Conservation (phyloP, 352 stramenopile genomes). For the Globisporangium recalcitrans region DNA sequence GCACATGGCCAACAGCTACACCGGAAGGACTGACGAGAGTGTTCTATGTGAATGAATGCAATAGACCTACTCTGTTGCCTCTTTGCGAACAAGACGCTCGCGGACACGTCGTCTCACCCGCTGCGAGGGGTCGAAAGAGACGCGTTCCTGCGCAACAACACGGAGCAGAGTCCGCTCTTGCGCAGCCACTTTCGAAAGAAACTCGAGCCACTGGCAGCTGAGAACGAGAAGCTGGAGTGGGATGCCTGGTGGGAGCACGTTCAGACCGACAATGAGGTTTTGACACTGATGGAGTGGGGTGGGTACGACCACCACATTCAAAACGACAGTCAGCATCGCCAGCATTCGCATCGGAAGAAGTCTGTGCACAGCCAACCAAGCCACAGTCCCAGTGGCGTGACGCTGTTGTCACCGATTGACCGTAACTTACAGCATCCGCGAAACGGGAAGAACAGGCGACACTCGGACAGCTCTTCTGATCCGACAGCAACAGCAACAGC, state of each 20-base stretch:
- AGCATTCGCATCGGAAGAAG: constrained; percentile 2
- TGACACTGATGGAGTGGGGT: constrained; percentile 31
- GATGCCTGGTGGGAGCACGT: constrained; percentile 33
- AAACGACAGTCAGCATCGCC: not conserved
- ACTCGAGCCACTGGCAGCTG: constrained; percentile 25
- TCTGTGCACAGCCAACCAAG: not conserved
- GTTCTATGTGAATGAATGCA: not conserved
- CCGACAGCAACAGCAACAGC: not conserved
- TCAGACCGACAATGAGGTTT: constrained; percentile 27
- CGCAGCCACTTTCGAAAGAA: constrained; percentile 41
- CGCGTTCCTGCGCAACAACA: constrained; percentile 7
- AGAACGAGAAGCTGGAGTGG: constrained; percentile 24
- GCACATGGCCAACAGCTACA: too few species aligned
- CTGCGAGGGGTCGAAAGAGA: constrained; percentile 10
- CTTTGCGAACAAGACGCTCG: constrained; percentile 35
- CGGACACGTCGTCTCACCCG: constrained; percentile 4
- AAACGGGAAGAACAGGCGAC: constrained; percentile 4
- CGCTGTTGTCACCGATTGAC: not conserved
- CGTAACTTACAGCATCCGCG: not conserved
- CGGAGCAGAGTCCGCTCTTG: constrained; percentile 38
- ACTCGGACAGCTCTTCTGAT: not conserved
- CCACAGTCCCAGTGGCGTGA: not conserved
- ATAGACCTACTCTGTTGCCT: constrained; percentile 49
- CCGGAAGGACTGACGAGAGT: not conserved
- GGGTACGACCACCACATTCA: constrained; percentile 8